Percentiles rank a stretch among this genome's conserved stretches.
phyloP scores from a whole-genome alignment of 495 filamentous ascomycete species.

The Haplographium delicatum region DNA sequence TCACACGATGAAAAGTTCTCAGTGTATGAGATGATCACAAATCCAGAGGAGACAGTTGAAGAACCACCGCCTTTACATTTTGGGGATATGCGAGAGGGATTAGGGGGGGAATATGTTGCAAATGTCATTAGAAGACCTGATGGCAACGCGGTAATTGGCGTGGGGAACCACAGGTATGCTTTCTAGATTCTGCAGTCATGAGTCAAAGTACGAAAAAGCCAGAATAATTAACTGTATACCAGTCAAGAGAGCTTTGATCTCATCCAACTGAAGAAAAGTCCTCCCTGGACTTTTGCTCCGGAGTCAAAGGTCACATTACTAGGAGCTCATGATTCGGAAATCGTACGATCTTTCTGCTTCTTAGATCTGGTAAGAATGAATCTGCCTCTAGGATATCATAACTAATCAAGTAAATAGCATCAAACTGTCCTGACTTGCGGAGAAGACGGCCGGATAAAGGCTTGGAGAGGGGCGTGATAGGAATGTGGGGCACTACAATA shows the following conservation, averaged over 20 bases:
- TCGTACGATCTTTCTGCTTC: conserved; percentile 74
- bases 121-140: conserved; percentile 55
- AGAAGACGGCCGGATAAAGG: conserved; percentile 70
- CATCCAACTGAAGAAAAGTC: conserved; percentile 52
- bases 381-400: not conserved
- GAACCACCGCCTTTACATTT: conserved; percentile 52
- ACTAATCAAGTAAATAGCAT: conserved; percentile 37
- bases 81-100: conserved; percentile 65
- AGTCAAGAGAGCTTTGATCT: conserved; percentile 64
- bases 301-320: conserved; percentile 57
- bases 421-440: conserved; percentile 70
- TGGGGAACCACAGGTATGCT: conserved; percentile 54
- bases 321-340: conserved; percentile 78
- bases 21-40: conserved; percentile 62
- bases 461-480: conserved; percentile 40
- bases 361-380: conserved; percentile 53
- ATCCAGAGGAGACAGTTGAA: conserved; percentile 47
- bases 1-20: conserved; percentile 79
- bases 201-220: not conserved
- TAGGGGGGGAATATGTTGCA: conserved; percentile 79
- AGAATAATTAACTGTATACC: conserved; percentile 6
- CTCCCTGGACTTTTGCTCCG: conserved; percentile 57
- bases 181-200: not conserved
- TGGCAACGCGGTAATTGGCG: conserved; percentile 55
- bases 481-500: too few relatives aligned